phyloP scores from a whole-genome alignment of 169 alveolate genomes.

The Cryptosporidium xiaoi region DNA sequence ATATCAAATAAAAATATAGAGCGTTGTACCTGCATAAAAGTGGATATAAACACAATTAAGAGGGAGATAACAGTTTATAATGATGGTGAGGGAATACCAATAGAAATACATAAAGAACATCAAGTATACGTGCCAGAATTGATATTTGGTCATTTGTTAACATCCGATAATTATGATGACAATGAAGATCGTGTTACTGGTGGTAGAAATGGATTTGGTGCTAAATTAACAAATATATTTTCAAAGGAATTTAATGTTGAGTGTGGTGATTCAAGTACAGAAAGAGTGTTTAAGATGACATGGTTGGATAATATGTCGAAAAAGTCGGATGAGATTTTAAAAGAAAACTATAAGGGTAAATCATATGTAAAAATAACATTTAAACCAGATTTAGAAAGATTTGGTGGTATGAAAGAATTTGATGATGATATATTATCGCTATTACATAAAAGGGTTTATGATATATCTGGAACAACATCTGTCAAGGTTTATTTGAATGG shows the following conservation, averaged over 20 bases:
- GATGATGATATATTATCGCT: slow-evolving; percentile 93
- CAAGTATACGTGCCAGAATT: slow-evolving; percentile 97
- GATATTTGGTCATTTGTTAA: slow-evolving; percentile 97
- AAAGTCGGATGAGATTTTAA: slow-evolving; percentile 85
- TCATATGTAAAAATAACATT: slow-evolving; percentile 94
- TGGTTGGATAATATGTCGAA: slow-evolving; percentile 93
- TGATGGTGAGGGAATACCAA: slow-evolving; percentile 92
- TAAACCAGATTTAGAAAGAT: slow-evolving; percentile 95
- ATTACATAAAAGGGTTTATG: slow-evolving; percentile 97
- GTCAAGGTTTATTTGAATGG: slow-evolving; percentile 94
- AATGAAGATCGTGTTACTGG: slow-evolving; percentile 97
- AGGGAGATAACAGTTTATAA: slow-evolving; percentile 85
- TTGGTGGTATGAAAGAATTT: slow-evolving; percentile 87
- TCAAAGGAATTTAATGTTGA: slow-evolving; percentile 94
- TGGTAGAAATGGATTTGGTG: slow-evolving; percentile 99
- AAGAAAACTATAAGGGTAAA: slow-evolving; percentile 82
- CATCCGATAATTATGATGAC: slow-evolving; percentile 99
- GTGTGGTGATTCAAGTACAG: slow-evolving; percentile 92
- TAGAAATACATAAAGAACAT: slow-evolving; percentile 96
- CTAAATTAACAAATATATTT: slow-evolving; percentile 98
- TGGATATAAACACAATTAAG: slow-evolving; percentile 80
- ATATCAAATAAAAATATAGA: slow-evolving; percentile 55
- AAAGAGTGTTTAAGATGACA: slow-evolving; percentile 86
- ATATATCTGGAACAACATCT: slow-evolving; percentile 98
- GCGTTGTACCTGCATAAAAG: slow-evolving; percentile 80